These are phyloP conservation scores for Monilinia laxa DNA, from an alignment of 2,329 filamentous ascomycete species.

Conservation along the genomic window DNA sequence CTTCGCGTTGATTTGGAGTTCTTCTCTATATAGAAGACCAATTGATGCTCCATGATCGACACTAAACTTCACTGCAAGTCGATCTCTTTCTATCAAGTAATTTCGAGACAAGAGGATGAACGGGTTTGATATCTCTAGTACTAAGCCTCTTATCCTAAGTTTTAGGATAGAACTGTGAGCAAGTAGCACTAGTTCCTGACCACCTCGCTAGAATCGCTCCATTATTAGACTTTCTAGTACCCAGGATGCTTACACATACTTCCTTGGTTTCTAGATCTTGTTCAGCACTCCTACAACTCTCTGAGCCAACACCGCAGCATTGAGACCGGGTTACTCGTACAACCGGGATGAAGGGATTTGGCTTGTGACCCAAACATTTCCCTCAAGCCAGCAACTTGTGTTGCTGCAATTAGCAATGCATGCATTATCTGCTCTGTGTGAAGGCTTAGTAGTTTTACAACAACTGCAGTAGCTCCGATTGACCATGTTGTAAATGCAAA, in stretches of 20 bases:
- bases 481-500: slow-evolving; percentile 54
- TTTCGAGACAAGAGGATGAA: slow-evolving; percentile 54
- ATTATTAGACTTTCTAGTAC: slow-evolving; percentile 44
- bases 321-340: slow-evolving; percentile 52
- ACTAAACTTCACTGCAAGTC: slow-evolving; percentile 54
- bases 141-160: slow-evolving; percentile 39
- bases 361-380: slow-evolving; percentile 57
- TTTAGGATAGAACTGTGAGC: slow-evolving; percentile 48
- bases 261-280: slow-evolving; percentile 52
- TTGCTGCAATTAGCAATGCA: slow-evolving; percentile 54
- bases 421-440: slow-evolving; percentile 45
- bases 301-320: slow-evolving; percentile 48
- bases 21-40: too few species aligned
- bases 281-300: slow-evolving; percentile 50
- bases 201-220: slow-evolving; percentile 41
- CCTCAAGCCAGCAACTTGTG: slow-evolving; percentile 53
- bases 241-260: slow-evolving; percentile 54
- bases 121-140: slow-evolving; percentile 43
- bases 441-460: slow-evolving; percentile 49
- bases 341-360: slow-evolving; percentile 55
- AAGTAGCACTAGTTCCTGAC: slow-evolving; percentile 43
- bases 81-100: slow-evolving; percentile 52
- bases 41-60: slow-evolving; percentile 52
- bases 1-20: too few species aligned
- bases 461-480: slow-evolving; percentile 50